phyloP scores from a whole-genome alignment of 208 protist genomes.

The Naegleria gruberi region DNA sequence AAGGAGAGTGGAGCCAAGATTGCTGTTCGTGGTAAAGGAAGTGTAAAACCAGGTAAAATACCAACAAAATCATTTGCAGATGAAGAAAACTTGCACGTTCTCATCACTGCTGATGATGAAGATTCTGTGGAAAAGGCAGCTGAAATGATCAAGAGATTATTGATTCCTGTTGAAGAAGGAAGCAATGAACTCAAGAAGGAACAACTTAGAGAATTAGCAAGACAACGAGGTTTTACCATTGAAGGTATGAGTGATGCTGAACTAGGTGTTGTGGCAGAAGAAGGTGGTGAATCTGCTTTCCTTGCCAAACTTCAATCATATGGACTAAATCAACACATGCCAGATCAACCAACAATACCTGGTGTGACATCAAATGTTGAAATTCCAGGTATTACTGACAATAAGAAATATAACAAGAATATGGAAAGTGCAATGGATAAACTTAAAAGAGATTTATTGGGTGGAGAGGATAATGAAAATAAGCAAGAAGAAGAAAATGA shows the following conservation, averaged over 20 bases:
- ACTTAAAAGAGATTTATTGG: background rate
- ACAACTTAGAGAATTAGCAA: conserved; percentile 60
- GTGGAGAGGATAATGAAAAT: background rate
- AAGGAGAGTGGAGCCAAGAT: conserved; percentile 59
- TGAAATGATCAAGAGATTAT: conserved; percentile 46
- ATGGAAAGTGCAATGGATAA: background rate
- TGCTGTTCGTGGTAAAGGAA: conserved; percentile 59
- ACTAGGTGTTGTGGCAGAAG: background rate
- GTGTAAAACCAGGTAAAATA: conserved; percentile 52
- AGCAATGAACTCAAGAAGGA: conserved; percentile 58
- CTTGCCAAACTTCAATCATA: background rate
- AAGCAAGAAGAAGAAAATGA: background rate
- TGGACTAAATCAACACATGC: background rate
- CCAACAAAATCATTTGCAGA: conserved; percentile 35
- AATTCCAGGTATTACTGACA: background rate
- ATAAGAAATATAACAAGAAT: background rate
- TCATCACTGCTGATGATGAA: conserved; percentile 51
- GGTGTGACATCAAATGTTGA: background rate
- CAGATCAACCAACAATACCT: background rate
- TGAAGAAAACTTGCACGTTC: conserved; percentile 57
- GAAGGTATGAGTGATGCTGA: conserved; percentile 29
- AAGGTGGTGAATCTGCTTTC: background rate
- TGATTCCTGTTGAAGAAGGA: conserved; percentile 49
- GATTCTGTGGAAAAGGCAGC: conserved; percentile 42
- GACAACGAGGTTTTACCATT: conserved; percentile 58